Base-by-base conservation (phyloP, 345 rosid genomes). In the Bruguiera parviflora region DNA sequence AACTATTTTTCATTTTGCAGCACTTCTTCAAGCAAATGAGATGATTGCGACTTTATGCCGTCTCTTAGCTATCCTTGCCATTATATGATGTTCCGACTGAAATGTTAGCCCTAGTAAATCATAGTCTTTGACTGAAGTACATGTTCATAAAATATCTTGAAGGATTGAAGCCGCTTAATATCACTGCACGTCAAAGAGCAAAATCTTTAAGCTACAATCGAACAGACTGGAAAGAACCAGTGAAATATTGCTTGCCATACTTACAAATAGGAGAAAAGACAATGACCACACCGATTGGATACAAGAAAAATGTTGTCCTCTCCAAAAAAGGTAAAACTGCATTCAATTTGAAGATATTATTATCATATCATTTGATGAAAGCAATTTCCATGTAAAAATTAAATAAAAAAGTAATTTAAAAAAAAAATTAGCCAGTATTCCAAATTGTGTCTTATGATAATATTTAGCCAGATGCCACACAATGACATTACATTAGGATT, bases 251-350 rank as follows among this genome's bases (percentile, higher is more conserved):
- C 15, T 35, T 58, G 56, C 8, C n/a, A 46, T 66, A 84, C 99
- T 90, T 89, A 96, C 98, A 39, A 62, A 92, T 83, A 21, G 99
- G 98, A 11, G 90, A 87, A 24, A 96, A 88, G 75, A 88, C 92
- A 46, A 96, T 85, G 56, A 82, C 83, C 32, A 79, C 74, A 27
- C 97, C 96, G 13, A 96, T 92, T 72, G 99, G 99, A 77, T 96
- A 96, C 37, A 96, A 89, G 81, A 92, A 96, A 83, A 92, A 92
- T 1, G 98, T 88, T 53, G 99, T 92, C 77, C 94, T 88, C 84
- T 96, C 99, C 84, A 96, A 74, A 84, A 96, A 96, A 46, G 99
- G 99, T 43, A 96, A 86, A 60, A 92, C 99, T 92, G 90, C 80
- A 80, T 46, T 52, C 32, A 33, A 33, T 33, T 33, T 33, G 3